phyloP scores from a whole-genome alignment of 306 rosid species.

The Corylus avellana region DNA sequence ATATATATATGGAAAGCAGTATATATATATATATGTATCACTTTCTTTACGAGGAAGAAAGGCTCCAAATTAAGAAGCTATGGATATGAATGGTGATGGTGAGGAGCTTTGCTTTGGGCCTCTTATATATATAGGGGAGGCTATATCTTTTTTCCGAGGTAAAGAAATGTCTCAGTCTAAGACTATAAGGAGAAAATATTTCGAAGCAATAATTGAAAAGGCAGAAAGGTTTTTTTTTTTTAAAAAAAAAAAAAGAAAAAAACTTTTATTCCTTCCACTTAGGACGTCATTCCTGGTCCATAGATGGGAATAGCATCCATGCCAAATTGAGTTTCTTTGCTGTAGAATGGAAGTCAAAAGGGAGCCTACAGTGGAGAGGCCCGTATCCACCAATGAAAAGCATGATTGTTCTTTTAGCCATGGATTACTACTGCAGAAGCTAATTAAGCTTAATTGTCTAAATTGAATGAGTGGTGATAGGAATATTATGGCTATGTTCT shows the following conservation, averaged over 20 bases:
- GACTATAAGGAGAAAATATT: neutral
- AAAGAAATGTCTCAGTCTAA: neutral
- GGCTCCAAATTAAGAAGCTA: neutral
- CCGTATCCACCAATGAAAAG: no score
- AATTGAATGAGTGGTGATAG: no score
- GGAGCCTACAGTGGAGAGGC: neutral
- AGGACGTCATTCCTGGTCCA: conserved; percentile 11
- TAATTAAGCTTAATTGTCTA: no score
- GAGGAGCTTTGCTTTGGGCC: conserved; percentile 21
- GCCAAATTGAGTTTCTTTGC: neutral
- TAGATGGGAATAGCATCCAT: conserved; percentile 37
- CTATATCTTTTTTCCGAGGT: conserved; percentile 1
- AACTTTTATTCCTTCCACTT: neutral
- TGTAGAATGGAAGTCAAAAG: neutral
- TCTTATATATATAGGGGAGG: conserved; percentile 46
- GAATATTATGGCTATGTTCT: no score
- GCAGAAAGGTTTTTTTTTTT: neutral
- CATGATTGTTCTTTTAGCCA: no score
- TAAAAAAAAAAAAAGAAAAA: neutral
- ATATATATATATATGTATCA: neutral
- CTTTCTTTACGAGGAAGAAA: neutral
- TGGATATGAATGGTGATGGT: neutral
- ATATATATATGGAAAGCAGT: neutral
- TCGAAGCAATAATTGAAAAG: neutral
- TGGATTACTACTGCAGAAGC: neutral